Evolutionary conservation across 2,329 filamentous ascomycete species (phyloP), one percentile per base, ranked within the genome.

Genomic region (Colletotrichum tropicale): DNA sequence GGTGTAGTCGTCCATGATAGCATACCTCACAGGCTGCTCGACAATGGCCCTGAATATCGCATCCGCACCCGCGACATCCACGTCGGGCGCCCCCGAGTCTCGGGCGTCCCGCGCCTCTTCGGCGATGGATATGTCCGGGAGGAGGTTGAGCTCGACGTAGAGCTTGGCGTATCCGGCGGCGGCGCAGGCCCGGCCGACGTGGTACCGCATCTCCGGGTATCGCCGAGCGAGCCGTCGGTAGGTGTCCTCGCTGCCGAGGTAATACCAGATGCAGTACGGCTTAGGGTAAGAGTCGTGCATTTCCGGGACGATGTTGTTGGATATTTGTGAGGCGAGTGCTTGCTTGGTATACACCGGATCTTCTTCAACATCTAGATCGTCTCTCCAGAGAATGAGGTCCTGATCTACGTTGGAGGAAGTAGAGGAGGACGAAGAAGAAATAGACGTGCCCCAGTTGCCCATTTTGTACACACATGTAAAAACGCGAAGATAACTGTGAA

Each of bases 211-310:
- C 7, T 78, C 32, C 2, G 84, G 85, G 76, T 83, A 87, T 3
- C 75, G 76, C 8, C 66, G 43, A 13, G 76, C 82, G 10, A 87
- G 71, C 8, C 75, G 64, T 4, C 84, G 81, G 66, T 84, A 85
- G 2, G 84, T 87, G 1, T 82, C 81, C 71, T 87, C 83, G 2
- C 70, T 74, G 4, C 85, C 82, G 0, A 82, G 38, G 1, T 85
- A 80, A 73, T 85, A 76, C 85, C 85, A 87, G 55, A 87, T 85
- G 72, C 84, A 86, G 77, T 86, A 86, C 5, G 82, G 84, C 66
- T 34, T 69, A n/a, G 80, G 62, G 18, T 81, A 78, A 13, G 75
- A 62, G 56, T 74, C 58, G 16, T 21, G 7, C 66, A 69, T 69
- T 15, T 79, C 77, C 6, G 83, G 84, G 21, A 84, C 5, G 43